phyloP scores from a whole-genome alignment of 345 rosid genomes.

The Linum tenue region DNA sequence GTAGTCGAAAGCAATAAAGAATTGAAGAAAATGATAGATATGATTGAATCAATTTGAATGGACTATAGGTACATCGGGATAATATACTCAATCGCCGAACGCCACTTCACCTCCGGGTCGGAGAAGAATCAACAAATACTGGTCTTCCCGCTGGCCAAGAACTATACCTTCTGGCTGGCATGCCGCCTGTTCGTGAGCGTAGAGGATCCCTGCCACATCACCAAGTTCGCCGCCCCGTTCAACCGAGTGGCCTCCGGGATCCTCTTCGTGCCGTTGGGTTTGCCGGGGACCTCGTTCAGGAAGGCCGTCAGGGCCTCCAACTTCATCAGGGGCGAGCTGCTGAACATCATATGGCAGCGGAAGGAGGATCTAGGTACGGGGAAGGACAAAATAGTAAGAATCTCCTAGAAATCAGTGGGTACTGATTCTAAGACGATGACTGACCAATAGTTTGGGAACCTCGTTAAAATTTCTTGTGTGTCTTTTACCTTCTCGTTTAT shows the following conservation, averaged over 20 bases:
- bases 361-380: conserved; percentile 12
- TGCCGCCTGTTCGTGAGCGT: conserved; percentile 25
- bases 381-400: too few relatives aligned
- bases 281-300: conserved; percentile 24
- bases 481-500: too few relatives aligned
- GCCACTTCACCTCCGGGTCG: conserved; percentile 22
- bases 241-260: conserved; percentile 17
- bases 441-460: too few relatives aligned
- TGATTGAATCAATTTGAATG: too few relatives aligned
- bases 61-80: conserved; percentile 14
- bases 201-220: conserved; percentile 23
- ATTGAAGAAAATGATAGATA: too few relatives aligned
- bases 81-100: conserved; percentile 21
- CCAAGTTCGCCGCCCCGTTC: conserved; percentile 20
- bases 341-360: conserved; percentile 22
- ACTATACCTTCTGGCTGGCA: conserved; percentile 28
- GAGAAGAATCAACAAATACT: too few relatives aligned
- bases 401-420: too few relatives aligned
- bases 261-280: conserved; percentile 23
- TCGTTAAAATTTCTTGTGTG: too few relatives aligned
- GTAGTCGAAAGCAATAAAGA: too few relatives aligned
- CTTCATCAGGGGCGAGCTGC: conserved; percentile 26
- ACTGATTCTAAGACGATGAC: too few relatives aligned
- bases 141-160: conserved; percentile 29
- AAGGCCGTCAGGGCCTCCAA: conserved; percentile 24